Evolutionary conservation across 2,329 filamentous ascomycete species (phyloP), one percentile per base, ranked within the genome.

Genomic region (Neocatenulostroma microsporum): DNA sequence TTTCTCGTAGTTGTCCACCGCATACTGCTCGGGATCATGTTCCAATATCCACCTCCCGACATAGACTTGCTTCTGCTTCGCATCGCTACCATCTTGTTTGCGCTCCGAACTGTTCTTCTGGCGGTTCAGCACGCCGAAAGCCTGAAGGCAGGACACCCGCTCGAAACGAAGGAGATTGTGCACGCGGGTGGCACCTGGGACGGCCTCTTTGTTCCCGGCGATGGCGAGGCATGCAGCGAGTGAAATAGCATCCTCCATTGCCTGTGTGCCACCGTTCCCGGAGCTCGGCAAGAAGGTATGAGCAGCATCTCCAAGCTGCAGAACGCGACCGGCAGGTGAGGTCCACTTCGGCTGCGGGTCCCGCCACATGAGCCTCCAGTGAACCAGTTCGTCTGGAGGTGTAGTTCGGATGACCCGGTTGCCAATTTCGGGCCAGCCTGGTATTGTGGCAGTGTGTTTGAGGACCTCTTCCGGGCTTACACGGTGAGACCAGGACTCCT

Each of bases 311-410:
- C 66, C 64, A 13, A 69, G 61, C 41, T 67, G 63, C 14, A 67
- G 53, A 10, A 69, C 60, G 12, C 62, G 61, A 6, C 58, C 62
- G 3, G 42, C 55, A 1, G 62, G 62, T 2, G 62, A 68, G 8
- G 58, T 58, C 64, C 64, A 69, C 27, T 50, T 69, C 0, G 69
- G 67, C 11, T 73, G 56, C 2, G 69, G 69, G 42, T 73, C 69
- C 26, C 70, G 61, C 45, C 72, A 74, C 35, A 68, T 69, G n/a
- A 74, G 66, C 50, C 72, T 72, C 68, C 69, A 74, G 48, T 74
- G 70, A 2, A 74, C 60, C 11, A 50, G 38, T 11, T 36, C 31
- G 12, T 30, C 32, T 11, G 46, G 37, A 5, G 45, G 45, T 5
- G 40, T 70, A 34, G 59, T 60, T 25, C 58, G 53, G 12, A 72